Evolutionary conservation across 2,329 filamentous ascomycete genomes (phyloP).

Genomic region (Mycosphaerella sp.): DNA sequence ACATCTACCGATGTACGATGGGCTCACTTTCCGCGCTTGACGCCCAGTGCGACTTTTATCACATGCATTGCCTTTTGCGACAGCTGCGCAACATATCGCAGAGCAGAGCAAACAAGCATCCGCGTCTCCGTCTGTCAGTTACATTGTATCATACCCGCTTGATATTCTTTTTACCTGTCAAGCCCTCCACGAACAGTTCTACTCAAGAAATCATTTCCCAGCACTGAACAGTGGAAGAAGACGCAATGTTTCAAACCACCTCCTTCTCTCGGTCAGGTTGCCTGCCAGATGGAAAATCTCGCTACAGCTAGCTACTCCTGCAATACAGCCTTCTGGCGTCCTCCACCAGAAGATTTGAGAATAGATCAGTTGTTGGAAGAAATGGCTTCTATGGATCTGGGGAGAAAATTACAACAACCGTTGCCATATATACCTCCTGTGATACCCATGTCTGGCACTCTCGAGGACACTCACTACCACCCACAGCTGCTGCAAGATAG

Average conservation of each 20-base stretch:
- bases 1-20: too few relatives aligned
- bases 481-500: background rate
- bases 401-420: background rate
- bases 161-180: too few relatives aligned
- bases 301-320: conserved; percentile 8
- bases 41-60: background rate
- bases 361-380: background rate
- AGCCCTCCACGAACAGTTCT: background rate
- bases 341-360: background rate
- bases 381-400: background rate
- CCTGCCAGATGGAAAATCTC: conserved; percentile 1
- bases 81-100: background rate
- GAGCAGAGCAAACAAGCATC: too few relatives aligned
- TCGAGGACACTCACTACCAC: background rate
- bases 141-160: too few relatives aligned
- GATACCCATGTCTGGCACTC: background rate
- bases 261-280: conserved; percentile 5
- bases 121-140: too few relatives aligned
- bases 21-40: too few relatives aligned
- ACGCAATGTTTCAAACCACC: conserved; percentile 10
- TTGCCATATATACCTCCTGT: background rate
- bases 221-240: too few relatives aligned
- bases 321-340: background rate
- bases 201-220: background rate
- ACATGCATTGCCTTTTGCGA: background rate